Conservation (phyloP, 805 yeast species). For the Nakazawaea populi region DNA sequence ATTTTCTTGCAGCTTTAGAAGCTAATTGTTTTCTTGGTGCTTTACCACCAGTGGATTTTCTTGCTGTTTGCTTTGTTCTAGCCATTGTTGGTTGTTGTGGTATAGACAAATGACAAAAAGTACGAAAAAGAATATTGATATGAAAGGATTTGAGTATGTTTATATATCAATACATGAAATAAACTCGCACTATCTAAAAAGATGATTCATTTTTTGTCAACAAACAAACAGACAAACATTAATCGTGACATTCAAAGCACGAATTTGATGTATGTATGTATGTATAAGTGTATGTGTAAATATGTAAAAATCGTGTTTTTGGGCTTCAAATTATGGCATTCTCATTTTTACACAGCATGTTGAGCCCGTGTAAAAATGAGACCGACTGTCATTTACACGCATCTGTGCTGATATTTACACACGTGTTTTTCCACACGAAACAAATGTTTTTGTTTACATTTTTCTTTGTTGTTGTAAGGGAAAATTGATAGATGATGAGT, state of each 20-base stretch:
- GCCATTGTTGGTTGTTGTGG: conserved; percentile 49
- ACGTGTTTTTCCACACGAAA: not conserved
- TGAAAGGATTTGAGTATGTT: not conserved
- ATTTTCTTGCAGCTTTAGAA: conserved; percentile 89
- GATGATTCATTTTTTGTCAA: not conserved
- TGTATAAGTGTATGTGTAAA: too few species aligned
- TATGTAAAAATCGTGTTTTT: too few species aligned
- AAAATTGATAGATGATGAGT: too few species aligned
- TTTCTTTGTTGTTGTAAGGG: not conserved
- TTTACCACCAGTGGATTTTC: conserved; percentile 94
- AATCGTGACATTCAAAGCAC: too few species aligned
- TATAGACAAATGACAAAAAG: conserved; percentile 3
- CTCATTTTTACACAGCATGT: not conserved
- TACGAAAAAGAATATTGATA: not conserved
- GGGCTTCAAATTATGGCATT: not conserved
- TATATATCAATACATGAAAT: not conserved
- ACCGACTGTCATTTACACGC: not conserved
- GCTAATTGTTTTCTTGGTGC: conserved; percentile 94
- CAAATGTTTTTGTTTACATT: not conserved
- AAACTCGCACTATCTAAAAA: not conserved
- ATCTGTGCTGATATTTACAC: not conserved
- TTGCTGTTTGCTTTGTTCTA: conserved; percentile 91
- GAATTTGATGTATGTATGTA: too few species aligned
- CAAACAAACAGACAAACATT: not conserved
- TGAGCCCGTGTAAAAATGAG: not conserved